These are phyloP conservation scores for Pythium diclinum DNA, from an alignment of 352 stramenopile genomes.

Conservation along the genomic window DNA sequence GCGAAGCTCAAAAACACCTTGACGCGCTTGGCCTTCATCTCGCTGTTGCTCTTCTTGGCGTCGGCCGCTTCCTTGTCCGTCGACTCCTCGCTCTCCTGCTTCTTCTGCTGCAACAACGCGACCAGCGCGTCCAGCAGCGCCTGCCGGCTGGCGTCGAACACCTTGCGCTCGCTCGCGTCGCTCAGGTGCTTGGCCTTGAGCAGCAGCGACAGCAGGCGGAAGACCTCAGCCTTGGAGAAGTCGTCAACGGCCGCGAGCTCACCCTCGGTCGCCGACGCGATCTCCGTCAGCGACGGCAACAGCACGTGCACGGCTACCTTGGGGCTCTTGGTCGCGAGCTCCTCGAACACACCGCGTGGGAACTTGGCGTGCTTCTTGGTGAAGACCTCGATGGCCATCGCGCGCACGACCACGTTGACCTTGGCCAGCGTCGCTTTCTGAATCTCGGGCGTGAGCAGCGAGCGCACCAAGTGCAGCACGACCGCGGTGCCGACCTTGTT, in stretches of 20 bases:
- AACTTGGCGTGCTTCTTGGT: conserved; percentile 85
- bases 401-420: background rate
- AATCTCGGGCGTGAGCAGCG: background rate
- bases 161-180: conserved; percentile 32
- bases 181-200: conserved; percentile 53
- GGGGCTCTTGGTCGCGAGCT: conserved; percentile 59
- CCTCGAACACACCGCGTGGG: conserved; percentile 62
- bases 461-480: conserved; percentile 61
- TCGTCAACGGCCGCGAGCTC: conserved; percentile 45
- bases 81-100: conserved; percentile 27
- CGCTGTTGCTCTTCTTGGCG: conserved; percentile 25
- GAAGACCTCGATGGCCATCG: conserved; percentile 42
- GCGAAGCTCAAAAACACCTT: conserved; percentile 67
- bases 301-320: conserved; percentile 50
- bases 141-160: conserved; percentile 34
- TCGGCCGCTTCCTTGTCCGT: conserved; percentile 41
- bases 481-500: conserved; percentile 54
- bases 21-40: conserved; percentile 68
- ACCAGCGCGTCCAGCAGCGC: conserved; percentile 46
- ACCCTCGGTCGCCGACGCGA: conserved; percentile 38
- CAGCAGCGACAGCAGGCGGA: conserved; percentile 66
- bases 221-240: conserved; percentile 76
- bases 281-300: conserved; percentile 44
- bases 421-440: conserved; percentile 27
- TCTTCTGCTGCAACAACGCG: conserved; percentile 34